Evolutionary conservation across 192 early-diverging fungal species (phyloP).

Genomic region (Coemansia sp.): DNA sequence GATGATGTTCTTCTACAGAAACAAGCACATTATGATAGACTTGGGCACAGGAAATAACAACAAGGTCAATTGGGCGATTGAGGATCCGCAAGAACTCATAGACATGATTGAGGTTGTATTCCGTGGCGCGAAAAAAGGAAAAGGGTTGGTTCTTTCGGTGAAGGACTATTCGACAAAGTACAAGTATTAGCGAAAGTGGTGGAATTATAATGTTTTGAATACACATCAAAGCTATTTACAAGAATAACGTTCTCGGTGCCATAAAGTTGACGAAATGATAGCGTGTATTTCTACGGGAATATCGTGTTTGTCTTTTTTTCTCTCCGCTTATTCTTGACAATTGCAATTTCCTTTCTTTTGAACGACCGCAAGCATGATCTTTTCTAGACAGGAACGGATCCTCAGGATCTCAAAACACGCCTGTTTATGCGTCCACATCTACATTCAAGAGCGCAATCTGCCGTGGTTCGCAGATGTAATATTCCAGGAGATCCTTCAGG

Average conservation of each 20-base stretch:
- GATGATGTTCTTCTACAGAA: constrained; percentile 95
- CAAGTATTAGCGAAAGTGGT: constrained; percentile 71
- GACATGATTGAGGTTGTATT: constrained; percentile 91
- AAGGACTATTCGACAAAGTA: constrained; percentile 99
- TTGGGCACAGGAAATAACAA: constrained; percentile 99
- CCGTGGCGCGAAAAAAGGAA: constrained; percentile 92
- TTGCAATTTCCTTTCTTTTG: not conserved
- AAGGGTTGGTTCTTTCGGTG: constrained; percentile 95
- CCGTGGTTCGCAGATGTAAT: constrained; percentile 46
- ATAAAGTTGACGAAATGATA: not conserved
- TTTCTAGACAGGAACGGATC: constrained; percentile 35
- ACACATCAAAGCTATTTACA: not conserved
- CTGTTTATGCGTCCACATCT: constrained; percentile 31
- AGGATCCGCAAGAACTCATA: constrained; percentile 95
- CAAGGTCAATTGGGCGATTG: constrained; percentile 97
- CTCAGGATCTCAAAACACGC: constrained; percentile 32
- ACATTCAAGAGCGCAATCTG: constrained; percentile 37
- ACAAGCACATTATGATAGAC: constrained; percentile 99
- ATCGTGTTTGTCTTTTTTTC: not conserved
- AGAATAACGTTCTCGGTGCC: not conserved
- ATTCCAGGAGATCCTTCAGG: constrained; percentile 51
- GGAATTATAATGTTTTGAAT: not conserved
- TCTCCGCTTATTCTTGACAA: not conserved
- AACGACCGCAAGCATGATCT: constrained; percentile 23
- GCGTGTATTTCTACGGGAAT: not conserved